Evolutionary conservation across 2,329 filamentous ascomycete species (phyloP), one percentile per base, ranked within the genome.

Genomic region (Monosporascus sp.): DNA sequence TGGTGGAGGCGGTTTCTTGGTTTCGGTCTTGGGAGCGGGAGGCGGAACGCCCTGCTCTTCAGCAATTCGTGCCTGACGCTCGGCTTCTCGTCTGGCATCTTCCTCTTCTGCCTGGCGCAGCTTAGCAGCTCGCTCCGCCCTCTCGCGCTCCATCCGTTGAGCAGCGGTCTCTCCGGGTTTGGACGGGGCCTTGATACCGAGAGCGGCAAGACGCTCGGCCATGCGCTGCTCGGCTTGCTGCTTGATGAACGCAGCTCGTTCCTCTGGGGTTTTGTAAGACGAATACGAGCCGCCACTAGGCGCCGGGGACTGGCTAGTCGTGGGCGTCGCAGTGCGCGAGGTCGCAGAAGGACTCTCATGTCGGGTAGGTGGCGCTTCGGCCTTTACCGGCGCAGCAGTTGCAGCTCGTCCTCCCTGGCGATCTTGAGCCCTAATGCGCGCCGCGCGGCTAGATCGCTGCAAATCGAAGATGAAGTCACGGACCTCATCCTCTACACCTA

Each of bases 401-500:
- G 72, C 66, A 49, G 68, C 53, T 47, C 72, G 67, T 35, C 75
- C 76, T 5, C 76, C 70, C 20, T 74, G 70, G 26, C 77, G 76
- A 56, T 85, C 86, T 67, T 81, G 84, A 48, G 76, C 73, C 55
- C 81, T 78, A 54, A 95, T 74, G 55, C 86, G 86, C 51, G 89
- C 79, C 58, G 90, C 80, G 59, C 91, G 85, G 69, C 91, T 95
- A 57, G 86, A 89, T 56, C 93, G 85, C 69, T 97, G 92, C 51
- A 99, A 76, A 62, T 97, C 94, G 68, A 94, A 97, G 68, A 99
- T 99, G 71, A 99, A 97, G 66, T 99, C 94, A 65, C 91, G 90
- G 57, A 97, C 88, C 65, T 96, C 91, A 65, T 99, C 93, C 68
- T 99, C 94, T 27, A 99, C 94, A 27, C 94, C 94, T 38, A 99